These are phyloP conservation scores for Boletales sp. DNA, from an alignment of 768 basidiomycete genomes.

Conservation along the genomic window DNA sequence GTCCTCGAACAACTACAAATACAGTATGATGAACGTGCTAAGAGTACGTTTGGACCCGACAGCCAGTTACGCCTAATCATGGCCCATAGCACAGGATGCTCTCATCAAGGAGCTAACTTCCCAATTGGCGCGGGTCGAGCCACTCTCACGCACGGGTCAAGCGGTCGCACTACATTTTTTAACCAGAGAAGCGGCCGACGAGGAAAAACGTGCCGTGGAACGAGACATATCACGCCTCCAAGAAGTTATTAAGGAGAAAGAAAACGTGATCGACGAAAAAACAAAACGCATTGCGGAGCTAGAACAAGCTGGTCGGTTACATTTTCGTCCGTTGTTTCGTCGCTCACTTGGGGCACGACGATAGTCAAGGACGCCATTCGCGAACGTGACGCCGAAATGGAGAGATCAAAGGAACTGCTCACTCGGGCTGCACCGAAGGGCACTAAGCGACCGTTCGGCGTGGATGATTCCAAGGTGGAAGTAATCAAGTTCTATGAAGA, in stretches of 20 bases:
- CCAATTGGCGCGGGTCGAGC: slow-evolving; percentile 53
- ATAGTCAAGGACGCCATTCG: slow-evolving; percentile 49
- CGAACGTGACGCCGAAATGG: slow-evolving; percentile 64
- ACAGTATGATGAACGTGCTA: slow-evolving; percentile 49
- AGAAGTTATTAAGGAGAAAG: slow-evolving; percentile 40
- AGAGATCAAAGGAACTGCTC: slow-evolving; percentile 44
- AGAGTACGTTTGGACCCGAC: slow-evolving; percentile 38
- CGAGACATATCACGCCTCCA: slow-evolving; percentile 46
- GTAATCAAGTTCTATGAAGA: slow-evolving; percentile 82
- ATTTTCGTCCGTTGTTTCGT: not conserved
- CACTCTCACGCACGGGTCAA: slow-evolving; percentile 48
- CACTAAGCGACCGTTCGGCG: slow-evolving; percentile 32
- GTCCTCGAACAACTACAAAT: slow-evolving; percentile 44
- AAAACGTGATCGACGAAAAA: slow-evolving; percentile 39
- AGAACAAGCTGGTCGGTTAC: slow-evolving; percentile 44
- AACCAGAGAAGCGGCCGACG: slow-evolving; percentile 70
- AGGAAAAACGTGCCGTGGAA: slow-evolving; percentile 55
- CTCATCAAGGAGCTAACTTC: slow-evolving; percentile 44
- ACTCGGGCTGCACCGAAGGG: slow-evolving; percentile 41
- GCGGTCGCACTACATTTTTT: slow-evolving; percentile 59
- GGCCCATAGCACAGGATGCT: slow-evolving; percentile 51
- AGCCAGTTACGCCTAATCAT: slow-evolving; percentile 1
- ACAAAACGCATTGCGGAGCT: slow-evolving; percentile 46
- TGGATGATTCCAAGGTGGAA: slow-evolving; percentile 54
- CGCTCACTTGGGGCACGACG: not conserved